phyloP scores from a whole-genome alignment of 768 basidiomycete species.

The Phylloporus scabripes region DNA sequence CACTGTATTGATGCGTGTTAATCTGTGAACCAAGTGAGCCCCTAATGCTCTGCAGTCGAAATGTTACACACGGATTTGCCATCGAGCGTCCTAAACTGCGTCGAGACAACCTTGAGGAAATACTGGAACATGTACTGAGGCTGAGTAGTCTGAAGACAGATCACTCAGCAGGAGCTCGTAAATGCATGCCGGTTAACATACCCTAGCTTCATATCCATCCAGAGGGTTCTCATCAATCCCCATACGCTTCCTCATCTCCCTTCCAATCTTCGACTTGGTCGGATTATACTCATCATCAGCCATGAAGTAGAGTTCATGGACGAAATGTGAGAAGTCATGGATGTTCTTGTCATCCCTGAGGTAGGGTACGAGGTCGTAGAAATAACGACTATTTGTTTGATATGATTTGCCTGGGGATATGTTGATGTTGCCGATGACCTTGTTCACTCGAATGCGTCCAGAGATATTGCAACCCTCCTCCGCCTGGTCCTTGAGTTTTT shows the following conservation, averaged over 20 bases:
- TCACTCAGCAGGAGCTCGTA: slow-evolving; percentile 3
- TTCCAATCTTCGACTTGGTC: slow-evolving; percentile 55
- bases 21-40: slow-evolving; percentile 39
- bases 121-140: slow-evolving; percentile 96
- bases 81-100: slow-evolving; percentile 82
- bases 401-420: slow-evolving; percentile 94
- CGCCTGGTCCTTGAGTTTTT: slow-evolving; percentile 87
- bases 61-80: slow-evolving; percentile 51
- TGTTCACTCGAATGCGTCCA: slow-evolving; percentile 91
- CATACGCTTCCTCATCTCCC: slow-evolving; percentile 62
- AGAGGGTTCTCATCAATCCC: slow-evolving; percentile 75
- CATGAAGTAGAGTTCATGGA: slow-evolving; percentile 75
- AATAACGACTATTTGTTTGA: slow-evolving; percentile 73
- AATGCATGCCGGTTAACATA: slow-evolving; percentile 29
- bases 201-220: slow-evolving; percentile 56
- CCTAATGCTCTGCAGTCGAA: background rate
- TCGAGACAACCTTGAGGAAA: slow-evolving; percentile 98
- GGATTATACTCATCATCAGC: slow-evolving; percentile 78
- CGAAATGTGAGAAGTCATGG: slow-evolving; percentile 90
- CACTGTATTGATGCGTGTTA: slow-evolving; percentile 92
- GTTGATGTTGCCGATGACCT: slow-evolving; percentile 94
- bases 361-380: slow-evolving; percentile 92
- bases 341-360: slow-evolving; percentile 80
- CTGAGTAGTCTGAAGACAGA: slow-evolving; percentile 53
- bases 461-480: slow-evolving; percentile 92